phyloP scores from a whole-genome alignment of 805 yeast species.

The Hanseniaspora singularis region DNA sequence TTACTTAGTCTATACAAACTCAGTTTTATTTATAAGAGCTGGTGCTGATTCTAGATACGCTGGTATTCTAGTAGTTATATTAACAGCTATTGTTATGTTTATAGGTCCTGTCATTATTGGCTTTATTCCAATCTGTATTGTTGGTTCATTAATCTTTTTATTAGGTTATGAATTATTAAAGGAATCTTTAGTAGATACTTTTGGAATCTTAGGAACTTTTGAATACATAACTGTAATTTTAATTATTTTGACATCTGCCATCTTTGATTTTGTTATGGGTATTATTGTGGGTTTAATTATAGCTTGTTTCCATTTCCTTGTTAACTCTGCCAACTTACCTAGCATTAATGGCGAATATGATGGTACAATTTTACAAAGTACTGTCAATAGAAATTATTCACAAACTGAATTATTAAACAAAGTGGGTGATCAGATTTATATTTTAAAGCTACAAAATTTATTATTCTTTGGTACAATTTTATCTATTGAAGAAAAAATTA shows the following conservation, averaged over 20 bases:
- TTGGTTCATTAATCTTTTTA: conserved; percentile 80
- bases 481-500: conserved; percentile 66
- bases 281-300: conserved; percentile 78
- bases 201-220: conserved; percentile 57
- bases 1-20: conserved; percentile 87
- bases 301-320: conserved; percentile 91
- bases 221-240: conserved; percentile 77
- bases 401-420: conserved; percentile 74
- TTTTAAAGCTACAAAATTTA: conserved; percentile 76
- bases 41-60: conserved; percentile 87
- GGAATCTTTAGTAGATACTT: conserved; percentile 78
- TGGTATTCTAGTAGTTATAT: conserved; percentile 76
- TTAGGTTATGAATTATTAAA: conserved; percentile 81
- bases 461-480: conserved; percentile 93
- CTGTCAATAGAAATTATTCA: conserved; percentile 80
- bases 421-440: conserved; percentile 83
- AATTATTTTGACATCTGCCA: conserved; percentile 91
- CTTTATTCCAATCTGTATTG: conserved; percentile 88
- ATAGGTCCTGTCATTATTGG: conserved; percentile 91
- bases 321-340: conserved; percentile 75
- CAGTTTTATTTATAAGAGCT: conserved; percentile 79
- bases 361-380: conserved; percentile 81
- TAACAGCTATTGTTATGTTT: conserved; percentile 69
- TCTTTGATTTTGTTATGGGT: conserved; percentile 88
- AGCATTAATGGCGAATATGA: conserved; percentile 72